phyloP scores from a whole-genome alignment of 2,329 filamentous ascomycete species.

The Ascochyta pisi region DNA sequence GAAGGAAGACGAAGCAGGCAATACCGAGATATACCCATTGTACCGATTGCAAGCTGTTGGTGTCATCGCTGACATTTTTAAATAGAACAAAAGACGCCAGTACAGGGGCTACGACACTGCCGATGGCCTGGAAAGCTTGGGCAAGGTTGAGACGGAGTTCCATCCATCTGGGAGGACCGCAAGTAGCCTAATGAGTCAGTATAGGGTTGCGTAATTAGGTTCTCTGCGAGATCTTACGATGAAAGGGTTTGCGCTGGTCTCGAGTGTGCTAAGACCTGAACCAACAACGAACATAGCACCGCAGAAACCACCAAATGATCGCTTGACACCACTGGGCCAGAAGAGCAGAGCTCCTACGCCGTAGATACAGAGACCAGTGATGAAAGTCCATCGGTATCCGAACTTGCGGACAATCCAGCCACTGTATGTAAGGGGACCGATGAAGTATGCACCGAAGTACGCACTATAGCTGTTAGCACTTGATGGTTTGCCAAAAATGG shows the following conservation, averaged over 20 bases:
- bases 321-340: conserved; percentile 68
- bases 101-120: conserved; percentile 63
- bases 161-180: conserved; percentile 64
- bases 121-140: conserved; percentile 66
- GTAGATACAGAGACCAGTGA: conserved; percentile 65
- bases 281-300: conserved; percentile 68
- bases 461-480: conserved; percentile 41
- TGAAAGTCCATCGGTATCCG: conserved; percentile 67
- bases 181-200: conserved; percentile 52
- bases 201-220: not conserved
- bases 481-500: conserved; percentile 37
- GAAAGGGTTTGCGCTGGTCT: conserved; percentile 63
- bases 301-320: conserved; percentile 64
- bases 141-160: conserved; percentile 66
- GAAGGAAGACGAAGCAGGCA: conserved; percentile 63
- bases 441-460: conserved; percentile 74
- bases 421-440: conserved; percentile 72
- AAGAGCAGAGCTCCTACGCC: conserved; percentile 65
- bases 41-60: conserved; percentile 37
- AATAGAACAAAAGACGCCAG: conserved; percentile 66
- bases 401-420: conserved; percentile 61
- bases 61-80: conserved; percentile 49
- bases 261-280: conserved; percentile 63
- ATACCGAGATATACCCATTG: conserved; percentile 68
- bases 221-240: not conserved